Conservation (phyloP, 768 basidiomycete genomes). For the Suillus subluteus region DNA sequence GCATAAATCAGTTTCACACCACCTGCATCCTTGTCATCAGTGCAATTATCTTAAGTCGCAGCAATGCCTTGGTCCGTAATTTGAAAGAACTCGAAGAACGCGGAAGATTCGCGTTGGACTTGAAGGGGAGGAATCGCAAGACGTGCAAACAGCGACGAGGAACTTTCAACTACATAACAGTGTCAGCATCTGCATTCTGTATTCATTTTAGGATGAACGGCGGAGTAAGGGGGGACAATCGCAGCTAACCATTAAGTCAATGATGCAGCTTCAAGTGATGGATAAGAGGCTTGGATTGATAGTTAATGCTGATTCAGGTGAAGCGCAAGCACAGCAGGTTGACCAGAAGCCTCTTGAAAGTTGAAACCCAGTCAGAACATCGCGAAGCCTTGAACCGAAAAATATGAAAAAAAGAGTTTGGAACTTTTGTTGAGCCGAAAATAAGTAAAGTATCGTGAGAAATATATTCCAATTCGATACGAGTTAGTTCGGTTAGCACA, state of each 20-base stretch:
- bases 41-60: neutral
- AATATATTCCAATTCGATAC: neutral
- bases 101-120: neutral
- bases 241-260: neutral
- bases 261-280: neutral
- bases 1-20: neutral
- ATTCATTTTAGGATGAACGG: neutral
- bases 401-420: too few relatives aligned
- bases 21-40: neutral
- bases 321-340: neutral
- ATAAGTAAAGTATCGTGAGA: conserved; percentile 6
- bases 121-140: neutral
- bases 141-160: conserved; percentile 5
- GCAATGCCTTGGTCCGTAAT: neutral
- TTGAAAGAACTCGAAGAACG: neutral
- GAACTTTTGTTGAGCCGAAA: neutral
- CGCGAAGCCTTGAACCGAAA: neutral
- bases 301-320: neutral
- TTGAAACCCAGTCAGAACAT: neutral
- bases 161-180: neutral
- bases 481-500: neutral
- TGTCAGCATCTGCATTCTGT: neutral
- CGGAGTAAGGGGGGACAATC: neutral
- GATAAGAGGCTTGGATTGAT: neutral
- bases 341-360: neutral